Evolutionary conservation across 441 rosid species (phyloP).

Genomic region (Erodium texanum): DNA sequence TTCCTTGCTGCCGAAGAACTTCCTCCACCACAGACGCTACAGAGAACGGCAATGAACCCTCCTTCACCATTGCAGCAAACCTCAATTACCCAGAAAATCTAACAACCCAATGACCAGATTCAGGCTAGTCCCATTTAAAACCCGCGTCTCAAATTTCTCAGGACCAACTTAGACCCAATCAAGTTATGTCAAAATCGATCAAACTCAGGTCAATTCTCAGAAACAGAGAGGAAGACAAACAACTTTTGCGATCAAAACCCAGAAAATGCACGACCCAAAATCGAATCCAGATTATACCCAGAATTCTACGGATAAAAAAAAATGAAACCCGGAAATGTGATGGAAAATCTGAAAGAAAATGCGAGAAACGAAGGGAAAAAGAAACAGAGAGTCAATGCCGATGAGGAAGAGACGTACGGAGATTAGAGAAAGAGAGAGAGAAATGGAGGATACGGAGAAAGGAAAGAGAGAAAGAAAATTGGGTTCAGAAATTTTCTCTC

Average conservation of each 20-base stretch:
- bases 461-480: neutral
- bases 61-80: conserved; percentile 23
- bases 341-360: neutral
- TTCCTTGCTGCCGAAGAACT: conserved; percentile 60
- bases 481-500: neutral
- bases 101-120: neutral
- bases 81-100: neutral
- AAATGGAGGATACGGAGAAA: neutral
- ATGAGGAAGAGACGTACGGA: too few species aligned
- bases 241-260: too few species aligned
- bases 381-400: too few species aligned
- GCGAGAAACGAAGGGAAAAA: neutral
- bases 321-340: neutral
- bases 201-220: too few species aligned
- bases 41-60: conserved; percentile 39
- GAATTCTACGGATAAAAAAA: too few species aligned
- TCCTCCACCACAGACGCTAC: conserved; percentile 71
- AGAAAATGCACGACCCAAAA: too few species aligned
- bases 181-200: too few species aligned
- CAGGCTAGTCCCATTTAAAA: neutral
- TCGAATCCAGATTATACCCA: too few species aligned
- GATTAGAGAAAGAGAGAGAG: neutral
- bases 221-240: too few species aligned
- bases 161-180: too few species aligned
- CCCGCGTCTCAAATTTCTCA: too few species aligned